Conservation (phyloP, 306 rosid genomes). For the Astragalus glycyphyllos region DNA sequence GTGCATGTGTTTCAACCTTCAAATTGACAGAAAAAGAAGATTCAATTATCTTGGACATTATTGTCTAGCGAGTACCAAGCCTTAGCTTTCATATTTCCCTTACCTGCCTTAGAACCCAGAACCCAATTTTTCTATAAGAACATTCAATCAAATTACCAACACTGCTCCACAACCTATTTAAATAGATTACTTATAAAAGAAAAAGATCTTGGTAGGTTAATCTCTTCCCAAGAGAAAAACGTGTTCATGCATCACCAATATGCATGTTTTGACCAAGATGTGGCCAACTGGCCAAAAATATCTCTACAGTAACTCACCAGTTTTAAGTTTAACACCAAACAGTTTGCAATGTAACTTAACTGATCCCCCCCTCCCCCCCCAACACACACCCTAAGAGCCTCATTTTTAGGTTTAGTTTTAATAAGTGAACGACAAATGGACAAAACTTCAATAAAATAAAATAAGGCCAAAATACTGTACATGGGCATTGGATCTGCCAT, state of each 20-base stretch:
- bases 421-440: background rate
- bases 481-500: constrained; percentile 75
- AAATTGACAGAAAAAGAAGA: background rate
- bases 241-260: constrained; percentile 31
- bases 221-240: background rate
- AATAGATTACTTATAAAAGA: background rate
- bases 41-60: constrained; percentile 1
- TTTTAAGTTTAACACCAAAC: constrained; percentile 23
- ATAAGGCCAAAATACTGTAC: constrained; percentile 49
- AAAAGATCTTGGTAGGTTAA: constrained; percentile 18
- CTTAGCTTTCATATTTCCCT: constrained; percentile 15
- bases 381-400: background rate
- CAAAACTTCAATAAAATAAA: background rate
- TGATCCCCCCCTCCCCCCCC: background rate
- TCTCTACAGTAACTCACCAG: background rate
- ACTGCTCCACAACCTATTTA: background rate
- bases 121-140: background rate
- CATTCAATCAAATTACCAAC: background rate
- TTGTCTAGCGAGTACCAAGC: background rate
- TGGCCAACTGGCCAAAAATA: constrained; percentile 9
- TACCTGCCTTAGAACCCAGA: constrained; percentile 26
- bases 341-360: background rate
- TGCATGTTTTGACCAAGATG: constrained; percentile 5
- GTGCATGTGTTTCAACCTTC: background rate
- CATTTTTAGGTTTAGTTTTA: constrained; percentile 13